Evolutionary conservation across 352 stramenopile species (phyloP), one percentile per base, ranked within the genome.

Genomic region (Phytophthora sp.): DNA sequence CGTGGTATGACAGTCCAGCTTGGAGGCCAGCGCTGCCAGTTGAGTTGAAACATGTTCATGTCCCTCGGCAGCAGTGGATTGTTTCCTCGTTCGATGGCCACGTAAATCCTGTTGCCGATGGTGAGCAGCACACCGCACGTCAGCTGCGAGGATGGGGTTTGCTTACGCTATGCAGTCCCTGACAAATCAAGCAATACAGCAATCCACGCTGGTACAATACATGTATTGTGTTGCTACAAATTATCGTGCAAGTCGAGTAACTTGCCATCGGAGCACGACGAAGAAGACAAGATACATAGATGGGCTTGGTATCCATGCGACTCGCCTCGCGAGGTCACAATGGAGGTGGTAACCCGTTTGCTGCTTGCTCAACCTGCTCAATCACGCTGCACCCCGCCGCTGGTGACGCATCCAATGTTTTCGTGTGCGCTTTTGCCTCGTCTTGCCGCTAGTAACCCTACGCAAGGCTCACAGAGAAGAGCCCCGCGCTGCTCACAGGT

Each of bases 1-100:
- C n/a, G n/a, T n/a, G n/a, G n/a, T n/a, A n/a, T n/a, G n/a, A n/a
- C n/a, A n/a, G n/a, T n/a, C n/a, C n/a, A n/a, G n/a, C n/a, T n/a
- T n/a, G n/a, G n/a, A n/a, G n/a, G n/a, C n/a, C n/a, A n/a, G n/a
- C n/a, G n/a, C n/a, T n/a, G n/a, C n/a, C n/a, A n/a, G n/a, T n/a
- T n/a, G n/a, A n/a, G 54, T 45, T 66, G 57, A 66, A 66, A 66
- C 57, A 66, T 66, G 57, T 47, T 53, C 46, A 66, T 66, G 57
- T 66, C 57, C 45, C 46, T 66, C 57, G 7, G 18, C 57, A 35
- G 24, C 20, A 8, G 33, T 57, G 44, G 45, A 64, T 64, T 57
- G 31, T 57, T 51, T 57, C 56, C 44, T 39, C 42, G 7, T 16
- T 3, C 49, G 24, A 42, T 27, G 27, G 5, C 46, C 18, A 2